phyloP scores from a whole-genome alignment of 768 basidiomycete species.

The Crepidotus variabilis region DNA sequence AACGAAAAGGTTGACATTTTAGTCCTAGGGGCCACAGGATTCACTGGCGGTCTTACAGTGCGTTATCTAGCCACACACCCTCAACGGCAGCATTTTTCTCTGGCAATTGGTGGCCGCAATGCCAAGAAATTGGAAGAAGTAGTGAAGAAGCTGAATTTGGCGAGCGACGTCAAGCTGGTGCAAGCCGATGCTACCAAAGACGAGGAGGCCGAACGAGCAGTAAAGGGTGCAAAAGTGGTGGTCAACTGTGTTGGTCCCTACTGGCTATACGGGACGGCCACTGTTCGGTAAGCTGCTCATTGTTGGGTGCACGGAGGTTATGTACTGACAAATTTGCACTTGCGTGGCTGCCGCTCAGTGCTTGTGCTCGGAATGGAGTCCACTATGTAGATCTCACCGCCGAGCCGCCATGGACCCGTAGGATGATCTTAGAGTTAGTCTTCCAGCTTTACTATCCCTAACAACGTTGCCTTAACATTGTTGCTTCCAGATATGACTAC shows the following conservation, averaged over 20 bases:
- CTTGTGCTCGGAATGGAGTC: constrained; percentile 64
- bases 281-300: constrained; percentile 46
- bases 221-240: constrained; percentile 60
- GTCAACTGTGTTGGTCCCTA: constrained; percentile 79
- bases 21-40: constrained; percentile 75
- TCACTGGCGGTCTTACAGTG: constrained; percentile 65
- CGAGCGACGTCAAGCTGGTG: constrained; percentile 39
- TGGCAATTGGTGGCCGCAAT: constrained; percentile 71
- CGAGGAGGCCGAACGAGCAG: constrained; percentile 50
- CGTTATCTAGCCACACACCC: constrained; percentile 66
- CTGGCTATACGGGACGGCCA: constrained; percentile 65
- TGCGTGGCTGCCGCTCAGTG: neutral
- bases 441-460: neutral
- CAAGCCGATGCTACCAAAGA: constrained; percentile 58
- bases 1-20: constrained; percentile 46
- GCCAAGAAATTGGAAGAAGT: constrained; percentile 53
- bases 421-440: constrained; percentile 56
- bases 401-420: constrained; percentile 62
- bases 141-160: constrained; percentile 41
- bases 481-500: constrained; percentile 33
- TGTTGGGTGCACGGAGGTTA: neutral
- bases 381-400: constrained; percentile 88
- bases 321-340: neutral
- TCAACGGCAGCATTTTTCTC: constrained; percentile 54
- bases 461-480: neutral